Evolutionary conservation across 768 basidiomycete species (phyloP), one percentile per base, ranked within the genome.

Genomic region (Megacollybia marginata): DNA sequence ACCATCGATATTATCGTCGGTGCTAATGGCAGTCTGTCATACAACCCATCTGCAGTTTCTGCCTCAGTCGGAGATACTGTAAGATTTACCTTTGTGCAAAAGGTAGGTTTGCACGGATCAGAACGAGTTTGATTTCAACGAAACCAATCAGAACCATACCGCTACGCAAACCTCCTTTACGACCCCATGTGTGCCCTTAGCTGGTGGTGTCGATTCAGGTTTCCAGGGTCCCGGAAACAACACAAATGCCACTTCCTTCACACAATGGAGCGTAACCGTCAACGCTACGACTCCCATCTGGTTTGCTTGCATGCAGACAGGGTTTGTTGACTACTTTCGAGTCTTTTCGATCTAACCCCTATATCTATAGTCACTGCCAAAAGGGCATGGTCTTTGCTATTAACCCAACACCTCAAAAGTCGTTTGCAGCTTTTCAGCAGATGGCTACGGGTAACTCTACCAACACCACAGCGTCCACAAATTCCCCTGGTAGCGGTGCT

Each of bases 311-410:
- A 64, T 61, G 19, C 74, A 74, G 49, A 61, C 58, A 12, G 59
- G 59, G 64, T 36, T 13, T 33, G 42, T 45, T 50, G 42, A 12
- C 11, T 33, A 15, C 23, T 28, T 2, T 44, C 38, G 12, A 44
- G 49, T 13, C 38, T 36, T 34, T 9, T 10, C n/a, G 5, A 18
- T 23, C 44, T 45, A 23, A 40, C 38, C 15, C 44, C 51, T 42
- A 16, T 33, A 20, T 32, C 36, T 6, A 10, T 52, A 75, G 72
- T 43, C 76, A 77, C 59, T 80, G 78, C 59, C 48, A 58, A 23
- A 31, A 51, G 12, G 77, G 76, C 46, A 78, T 78, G 78, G 79
- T 80, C 23, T 79, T 80, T 61, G 71, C 75, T 33, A 60, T 79
- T 49, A 78, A 78, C 65, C 74, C 76, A 15, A 75, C 70, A 13